A percentile compares a stretch with the other conserved stretches of the same genome.
Evolutionary conservation across 2,329 filamentous ascomycete genomes (phyloP).

Genomic region (Ramularia endophylla): DNA sequence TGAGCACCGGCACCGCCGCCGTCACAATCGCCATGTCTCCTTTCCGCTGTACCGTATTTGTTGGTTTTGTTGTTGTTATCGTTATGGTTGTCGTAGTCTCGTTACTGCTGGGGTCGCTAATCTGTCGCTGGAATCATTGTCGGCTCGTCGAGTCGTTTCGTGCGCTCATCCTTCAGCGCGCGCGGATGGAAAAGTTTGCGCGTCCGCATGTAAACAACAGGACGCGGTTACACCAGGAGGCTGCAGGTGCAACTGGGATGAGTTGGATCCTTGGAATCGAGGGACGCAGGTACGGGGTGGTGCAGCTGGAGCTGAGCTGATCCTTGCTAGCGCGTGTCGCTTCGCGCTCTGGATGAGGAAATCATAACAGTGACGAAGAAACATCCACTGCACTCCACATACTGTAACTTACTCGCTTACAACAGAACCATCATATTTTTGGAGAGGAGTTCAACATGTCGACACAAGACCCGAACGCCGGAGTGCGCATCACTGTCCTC

Average conservation of each 20-base stretch:
- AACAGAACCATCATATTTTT: too few species aligned
- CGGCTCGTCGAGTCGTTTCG: conserved; percentile 10
- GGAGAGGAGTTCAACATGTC: too few species aligned
- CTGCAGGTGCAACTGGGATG: too few species aligned
- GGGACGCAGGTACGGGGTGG: too few species aligned
- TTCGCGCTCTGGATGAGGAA: too few species aligned
- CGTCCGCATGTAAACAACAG: conserved; percentile 1
- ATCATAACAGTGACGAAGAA: background rate
- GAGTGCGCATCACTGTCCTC: conserved; percentile 39
- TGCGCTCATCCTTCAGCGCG: conserved; percentile 1
- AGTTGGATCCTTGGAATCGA: too few species aligned
- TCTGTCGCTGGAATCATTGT: conserved; percentile 2
- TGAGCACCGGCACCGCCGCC: conserved; percentile 67
- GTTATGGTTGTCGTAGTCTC: too few species aligned
- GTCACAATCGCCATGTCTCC: conserved; percentile 82
- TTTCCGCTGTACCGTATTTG: too few species aligned
- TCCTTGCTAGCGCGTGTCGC: too few species aligned
- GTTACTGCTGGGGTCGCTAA: background rate
- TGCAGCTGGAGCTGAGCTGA: too few species aligned
- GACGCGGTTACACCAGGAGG: too few species aligned
- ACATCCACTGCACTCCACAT: background rate
- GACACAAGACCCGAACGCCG: conserved; percentile 34
- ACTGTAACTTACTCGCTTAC: too few species aligned
- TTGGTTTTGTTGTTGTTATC: conserved; percentile 1
- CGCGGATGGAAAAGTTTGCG: background rate